Evolutionary conservation across 2,329 filamentous ascomycete genomes (phyloP).

Genomic region (Ceratocystis colombiana): DNA sequence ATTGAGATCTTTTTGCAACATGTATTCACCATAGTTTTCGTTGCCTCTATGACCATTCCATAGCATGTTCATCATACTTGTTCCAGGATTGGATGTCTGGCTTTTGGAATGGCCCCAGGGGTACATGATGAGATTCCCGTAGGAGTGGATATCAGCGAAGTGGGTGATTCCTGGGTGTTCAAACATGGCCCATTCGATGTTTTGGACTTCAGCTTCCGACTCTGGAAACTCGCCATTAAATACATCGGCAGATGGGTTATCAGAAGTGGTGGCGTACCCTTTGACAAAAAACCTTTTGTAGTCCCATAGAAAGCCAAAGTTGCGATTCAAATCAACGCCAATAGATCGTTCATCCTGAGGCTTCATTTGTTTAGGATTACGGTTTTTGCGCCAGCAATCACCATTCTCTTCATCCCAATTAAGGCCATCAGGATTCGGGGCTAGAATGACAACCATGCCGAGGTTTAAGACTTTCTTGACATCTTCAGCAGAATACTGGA

Average conservation of each 20-base stretch:
- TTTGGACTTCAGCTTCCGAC: conserved; percentile 48
- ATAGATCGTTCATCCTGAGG: conserved; percentile 28
- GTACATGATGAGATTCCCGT: conserved; percentile 43
- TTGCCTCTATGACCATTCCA: conserved; percentile 45
- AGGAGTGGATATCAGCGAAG: conserved; percentile 51
- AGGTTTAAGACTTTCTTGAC: conserved; percentile 43
- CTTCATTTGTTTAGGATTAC: conserved; percentile 32
- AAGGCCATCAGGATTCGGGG: conserved; percentile 47
- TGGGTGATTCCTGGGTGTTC: conserved; percentile 42
- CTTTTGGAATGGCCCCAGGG: conserved; percentile 48
- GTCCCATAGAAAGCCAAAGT: conserved; percentile 51
- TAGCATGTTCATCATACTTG: conserved; percentile 44
- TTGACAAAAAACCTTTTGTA: conserved; percentile 38
- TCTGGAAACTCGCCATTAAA: conserved; percentile 43
- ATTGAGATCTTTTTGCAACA: conserved; percentile 30
- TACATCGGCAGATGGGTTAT: conserved; percentile 37
- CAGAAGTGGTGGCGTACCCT: conserved; percentile 34
- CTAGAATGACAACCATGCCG: conserved; percentile 44
- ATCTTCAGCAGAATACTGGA: conserved; percentile 43
- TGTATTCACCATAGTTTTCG: conserved; percentile 40
- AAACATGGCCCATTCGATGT: conserved; percentile 44
- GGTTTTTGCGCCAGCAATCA: conserved; percentile 48
- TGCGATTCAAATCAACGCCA: conserved; percentile 44
- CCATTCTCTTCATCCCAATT: conserved; percentile 42
- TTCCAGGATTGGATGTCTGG: conserved; percentile 37